Base-by-base conservation (phyloP, 2,329 filamentous ascomycete species). In the Fusarium sublunatum region DNA sequence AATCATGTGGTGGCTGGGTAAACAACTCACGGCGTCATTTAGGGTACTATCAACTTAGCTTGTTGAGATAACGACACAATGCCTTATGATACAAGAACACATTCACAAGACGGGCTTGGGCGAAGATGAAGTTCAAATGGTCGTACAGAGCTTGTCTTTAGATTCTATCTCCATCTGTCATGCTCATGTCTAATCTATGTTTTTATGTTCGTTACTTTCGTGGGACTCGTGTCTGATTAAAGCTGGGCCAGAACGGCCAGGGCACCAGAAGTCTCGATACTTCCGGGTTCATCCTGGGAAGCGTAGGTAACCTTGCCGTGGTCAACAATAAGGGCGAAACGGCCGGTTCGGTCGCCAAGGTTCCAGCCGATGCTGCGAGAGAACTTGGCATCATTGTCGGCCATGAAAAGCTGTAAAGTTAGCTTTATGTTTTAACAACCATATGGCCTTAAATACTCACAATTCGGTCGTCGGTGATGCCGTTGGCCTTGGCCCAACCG, bases 401-500 rank as follows among this genome's bases (percentile, higher is more conserved):
- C 88, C 73, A 92, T 85, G 82, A 96, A 95, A 70, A 95, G 83
- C 83, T 86, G 40, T n/a, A 11, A 28, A 19, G 52, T 62, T 56
- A 62, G 53, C 25, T 40, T 32, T n/a, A 22, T 47, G 58, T 25
- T 11, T 45, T 25, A 46, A 31, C 24, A 19, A 29, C 8, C 28
- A 10, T 22, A 29, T 32, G 9, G 11, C 32, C 10, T 39, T 19
- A 22, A 4, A 26, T 49, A 76, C 83, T 69, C 69, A 86, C 83
- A 66, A 86, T 83, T 56, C 76, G 83, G 69, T 94, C 89, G 65
- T 88, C 87, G 73, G 86, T 88, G 73, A 94, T 83, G 49, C 84
- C 83, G 79, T 96, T 94, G 73, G 92, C 92, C 86, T 96, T 96
- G 79, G 88, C 90, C 91, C 91, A 95, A 51, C 91, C 92, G 71